Percentiles rank a stretch among this genome's conserved stretches.
Conservation (phyloP, 2,329 filamentous ascomycete genomes). For the Phaeosphaeria sp. region DNA sequence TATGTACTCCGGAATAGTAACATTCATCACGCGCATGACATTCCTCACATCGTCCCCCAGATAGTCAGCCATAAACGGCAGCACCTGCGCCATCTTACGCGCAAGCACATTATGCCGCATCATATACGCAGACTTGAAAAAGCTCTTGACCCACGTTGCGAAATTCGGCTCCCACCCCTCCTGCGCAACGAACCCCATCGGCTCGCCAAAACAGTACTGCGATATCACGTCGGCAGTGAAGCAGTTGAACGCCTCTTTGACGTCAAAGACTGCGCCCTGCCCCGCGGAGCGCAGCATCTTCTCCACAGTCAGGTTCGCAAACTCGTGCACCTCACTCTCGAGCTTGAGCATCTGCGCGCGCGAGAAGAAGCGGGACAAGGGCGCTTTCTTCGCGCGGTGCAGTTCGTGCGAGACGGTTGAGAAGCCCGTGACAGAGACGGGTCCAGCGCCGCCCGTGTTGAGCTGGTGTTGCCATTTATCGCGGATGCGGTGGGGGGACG, state of each 20-base stretch:
- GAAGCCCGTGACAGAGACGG: slow-evolving; percentile 33
- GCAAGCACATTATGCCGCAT: slow-evolving; percentile 33
- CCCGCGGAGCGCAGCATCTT: slow-evolving; percentile 27
- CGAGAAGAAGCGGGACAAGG: slow-evolving; percentile 48
- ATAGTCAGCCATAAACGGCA: slow-evolving; percentile 35
- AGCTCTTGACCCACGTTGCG: slow-evolving; percentile 34
- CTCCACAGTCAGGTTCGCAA: slow-evolving; percentile 20
- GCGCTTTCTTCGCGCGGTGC: slow-evolving; percentile 39
- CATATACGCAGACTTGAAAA: slow-evolving; percentile 36
- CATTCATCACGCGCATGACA: slow-evolving; percentile 34
- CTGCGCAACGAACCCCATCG: slow-evolving; percentile 35
- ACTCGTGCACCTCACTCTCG: slow-evolving; percentile 27
- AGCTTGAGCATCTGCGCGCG: slow-evolving; percentile 36
- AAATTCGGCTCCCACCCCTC: slow-evolving; percentile 37
- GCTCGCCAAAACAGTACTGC: slow-evolving; percentile 34
- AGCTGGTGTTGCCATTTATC: slow-evolving; percentile 33
- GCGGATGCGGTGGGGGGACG: slow-evolving; percentile 22
- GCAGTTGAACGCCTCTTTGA: slow-evolving; percentile 38
- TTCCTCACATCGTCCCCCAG: slow-evolving; percentile 33
- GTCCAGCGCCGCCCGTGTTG: slow-evolving; percentile 33
- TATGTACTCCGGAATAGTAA: slow-evolving; percentile 32
- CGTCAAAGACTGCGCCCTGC: slow-evolving; percentile 25
- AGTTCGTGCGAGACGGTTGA: slow-evolving; percentile 37
- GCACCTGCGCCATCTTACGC: slow-evolving; percentile 29
- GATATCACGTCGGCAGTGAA: slow-evolving; percentile 36